phyloP scores from a whole-genome alignment of 306 rosid species.

The Dalbergia oliveri region DNA sequence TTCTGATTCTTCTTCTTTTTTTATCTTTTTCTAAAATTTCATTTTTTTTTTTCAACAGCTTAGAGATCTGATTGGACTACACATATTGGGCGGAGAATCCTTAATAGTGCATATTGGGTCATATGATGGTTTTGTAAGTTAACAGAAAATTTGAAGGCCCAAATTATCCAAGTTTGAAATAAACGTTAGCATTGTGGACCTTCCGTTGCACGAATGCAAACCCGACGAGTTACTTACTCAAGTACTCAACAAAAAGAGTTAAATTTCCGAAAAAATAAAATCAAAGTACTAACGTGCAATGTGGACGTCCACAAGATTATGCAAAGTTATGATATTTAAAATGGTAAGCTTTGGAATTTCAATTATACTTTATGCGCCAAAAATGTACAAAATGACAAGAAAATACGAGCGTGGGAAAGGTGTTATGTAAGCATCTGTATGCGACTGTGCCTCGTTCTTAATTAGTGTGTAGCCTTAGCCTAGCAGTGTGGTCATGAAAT shows the following conservation, averaged over 20 bases:
- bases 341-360: not conserved
- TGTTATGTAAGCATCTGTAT: slow-evolving; percentile 40
- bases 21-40: too few species aligned
- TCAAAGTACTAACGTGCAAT: not conserved
- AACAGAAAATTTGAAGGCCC: not conserved
- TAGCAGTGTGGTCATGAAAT: not conserved
- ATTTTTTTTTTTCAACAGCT: too few species aligned
- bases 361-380: not conserved
- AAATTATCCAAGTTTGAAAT: not conserved
- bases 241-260: too few species aligned
- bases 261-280: not conserved
- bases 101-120: slow-evolving; percentile 4
- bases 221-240: not conserved
- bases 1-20: too few species aligned
- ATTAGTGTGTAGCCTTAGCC: not conserved
- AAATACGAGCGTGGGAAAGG: slow-evolving; percentile 27
- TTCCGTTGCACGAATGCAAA: not conserved
- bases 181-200: not conserved
- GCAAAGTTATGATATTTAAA: not conserved
- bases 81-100: not conserved
- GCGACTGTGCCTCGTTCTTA: slow-evolving; percentile 4
- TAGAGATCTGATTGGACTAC: not conserved
- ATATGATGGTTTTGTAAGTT: not conserved
- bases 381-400: slow-evolving; percentile 40
- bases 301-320: not conserved